Base-by-base conservation (phyloP, 1,139 yeast genomes). In the Komagataea norvegica region DNA sequence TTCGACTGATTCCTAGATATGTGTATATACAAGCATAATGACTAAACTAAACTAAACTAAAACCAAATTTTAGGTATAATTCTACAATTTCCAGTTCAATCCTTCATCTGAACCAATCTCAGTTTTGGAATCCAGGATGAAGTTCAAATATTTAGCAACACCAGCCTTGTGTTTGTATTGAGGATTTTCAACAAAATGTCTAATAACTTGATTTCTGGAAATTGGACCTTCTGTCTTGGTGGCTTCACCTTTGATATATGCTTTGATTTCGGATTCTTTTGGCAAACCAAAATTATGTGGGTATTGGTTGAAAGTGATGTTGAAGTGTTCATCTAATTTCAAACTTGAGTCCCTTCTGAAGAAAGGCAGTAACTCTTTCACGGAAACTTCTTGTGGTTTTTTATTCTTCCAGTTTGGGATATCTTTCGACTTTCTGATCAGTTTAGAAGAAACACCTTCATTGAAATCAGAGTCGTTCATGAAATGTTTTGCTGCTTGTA, bases 201-300 rank as follows among this genome's bases (percentile, higher is more conserved):
- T 38, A 27, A 50, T 25, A 13, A 50, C 49, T 4, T 35, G 42
- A 14, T 43, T 35, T 39, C 36, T 49, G 3, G 49, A 41, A 20
- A 40, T 33, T 8, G 36, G 15, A 1, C 38, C 42, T 8, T 40
- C 36, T 2, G 31, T 15, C 5, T 25, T 25, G n/a, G 19, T 18
- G 3, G 35, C 6, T 18, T 43, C 44, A 8, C 46, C 46, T 7
- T 35, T 37, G 17, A 48, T 34, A 20, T 36, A 49, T 14, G 39
- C 37, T 33, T 41, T 38, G 29, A 51, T 43, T 27, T 49, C 52
- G n/a, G 45, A 26, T 23, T 45, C 46, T 38, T 74, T 67, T 36
- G 97, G 97, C 48, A 91, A 70, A 25, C 95, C 95, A 70, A 76
- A 83, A 54, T 74, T 70, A 62, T 73, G 77, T 24, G 95, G 95